Evolutionary conservation across 2,329 filamentous ascomycete genomes (phyloP).

Genomic region (Alternaria gaisen): DNA sequence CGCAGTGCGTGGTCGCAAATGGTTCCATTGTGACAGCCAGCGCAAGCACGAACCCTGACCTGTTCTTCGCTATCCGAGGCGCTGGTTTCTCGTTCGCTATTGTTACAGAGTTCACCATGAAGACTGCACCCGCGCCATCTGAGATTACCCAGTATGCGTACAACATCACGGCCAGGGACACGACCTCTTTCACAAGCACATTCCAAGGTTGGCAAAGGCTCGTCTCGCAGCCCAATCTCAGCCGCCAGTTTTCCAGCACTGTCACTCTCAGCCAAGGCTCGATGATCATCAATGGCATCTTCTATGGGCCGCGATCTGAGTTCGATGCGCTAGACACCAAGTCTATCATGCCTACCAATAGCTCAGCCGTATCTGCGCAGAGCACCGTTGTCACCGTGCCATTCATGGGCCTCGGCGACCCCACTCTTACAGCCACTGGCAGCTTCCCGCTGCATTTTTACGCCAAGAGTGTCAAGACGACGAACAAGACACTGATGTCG

Average conservation of each 20-base stretch:
- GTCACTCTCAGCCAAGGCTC: constrained; percentile 3
- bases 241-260: constrained; percentile 2
- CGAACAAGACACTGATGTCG: background rate
- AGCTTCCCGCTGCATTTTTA: background rate
- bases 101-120: constrained; percentile 5
- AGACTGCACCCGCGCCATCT: background rate
- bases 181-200: background rate
- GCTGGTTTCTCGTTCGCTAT: constrained; percentile 6
- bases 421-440: background rate
- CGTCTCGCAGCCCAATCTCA: background rate
- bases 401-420: background rate
- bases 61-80: constrained; percentile 5
- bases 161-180: background rate
- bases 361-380: background rate
- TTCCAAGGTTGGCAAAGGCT: background rate
- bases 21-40: constrained; percentile 3
- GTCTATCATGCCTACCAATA: background rate
- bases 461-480: constrained; percentile 5
- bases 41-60: constrained; percentile 1
- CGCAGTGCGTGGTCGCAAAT: background rate
- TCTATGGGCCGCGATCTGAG: background rate
- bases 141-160: background rate
- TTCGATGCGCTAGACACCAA: background rate
- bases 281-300: constrained; percentile 3
- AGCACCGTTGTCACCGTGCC: background rate